Base-by-base conservation (phyloP, 2,329 filamentous ascomycete genomes). In the Colletotrichum echinochloae region DNA sequence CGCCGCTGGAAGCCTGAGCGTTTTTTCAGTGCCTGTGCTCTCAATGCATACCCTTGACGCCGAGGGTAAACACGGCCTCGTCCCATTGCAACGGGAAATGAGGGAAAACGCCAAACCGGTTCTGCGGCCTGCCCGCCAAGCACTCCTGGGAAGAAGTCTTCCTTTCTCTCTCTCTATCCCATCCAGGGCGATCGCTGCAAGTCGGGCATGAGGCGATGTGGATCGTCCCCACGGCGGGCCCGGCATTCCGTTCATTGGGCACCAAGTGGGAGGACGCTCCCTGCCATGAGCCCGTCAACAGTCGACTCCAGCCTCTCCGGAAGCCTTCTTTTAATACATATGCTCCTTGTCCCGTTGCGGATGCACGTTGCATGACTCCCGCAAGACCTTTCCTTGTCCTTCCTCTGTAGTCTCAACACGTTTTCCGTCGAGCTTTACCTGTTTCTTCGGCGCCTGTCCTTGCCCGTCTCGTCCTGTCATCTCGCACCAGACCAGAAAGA, bases 121-220 rank as follows among this genome's bases (percentile, higher is more conserved):
- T 35, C 37, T 55, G 64, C n/a, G 37, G 26, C 28, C 37, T 55
- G 64, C n/a, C 56, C 37, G 35, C 26, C 33, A 41, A 62, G 18
- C 5, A 23, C n/a, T 33, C 59, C 33, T 28, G 11, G 14, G 20
- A 37, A 30, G 12, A 11, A n/a, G n/a, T n/a, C 2, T 8, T 44
- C 20, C 11, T 8, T n/a, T 44, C 18, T 2, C 33, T 41, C 11
- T n/a, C 16, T 2, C n/a, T 51, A 9, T 28, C 8, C 26, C 33
- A 26, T 35, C 67, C 67, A 70, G 67, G 67, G 63, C 65, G 64
- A 70, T 70, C 67, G 67, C 51, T 70, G 67, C 59, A 67, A 67
- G 67, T 70, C 67, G 57, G 67, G 67, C 67, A 51, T 44, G 54
- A 61, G 60, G 51, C 54, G 64, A 57, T 56, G 67, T 70, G 67